Conservation (phyloP, 441 rosid genomes). For the Pelargonium fulgidum region DNA sequence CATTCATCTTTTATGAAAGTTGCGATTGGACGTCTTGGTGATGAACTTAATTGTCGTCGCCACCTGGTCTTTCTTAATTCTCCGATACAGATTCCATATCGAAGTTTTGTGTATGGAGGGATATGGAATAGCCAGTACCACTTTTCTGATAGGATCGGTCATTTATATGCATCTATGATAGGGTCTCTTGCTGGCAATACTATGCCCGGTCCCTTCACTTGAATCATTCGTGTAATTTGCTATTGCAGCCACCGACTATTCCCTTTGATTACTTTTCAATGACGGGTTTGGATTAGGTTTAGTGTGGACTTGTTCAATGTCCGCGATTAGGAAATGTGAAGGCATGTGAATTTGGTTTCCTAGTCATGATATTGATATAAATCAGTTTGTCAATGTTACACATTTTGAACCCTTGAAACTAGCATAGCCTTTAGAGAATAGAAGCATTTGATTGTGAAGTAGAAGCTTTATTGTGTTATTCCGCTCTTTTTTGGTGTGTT, state of each 20-base stretch:
- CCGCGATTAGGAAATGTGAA: no score
- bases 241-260: not conserved
- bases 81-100: constrained; percentile 10
- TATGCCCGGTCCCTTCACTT: not conserved
- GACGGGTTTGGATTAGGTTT: no score
- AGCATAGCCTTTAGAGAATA: no score
- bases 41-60: constrained; percentile 15
- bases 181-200: not conserved
- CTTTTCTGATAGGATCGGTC: no score
- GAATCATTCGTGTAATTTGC: not conserved
- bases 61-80: constrained; percentile 14
- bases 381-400: not conserved
- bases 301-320: no score
- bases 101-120: not conserved
- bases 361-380: not conserved
- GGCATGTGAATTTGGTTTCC: no score
- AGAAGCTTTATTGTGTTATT: no score
- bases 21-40: constrained; percentile 26
- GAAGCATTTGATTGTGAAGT: no score
- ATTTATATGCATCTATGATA: not conserved
- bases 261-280: no score
- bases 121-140: not conserved
- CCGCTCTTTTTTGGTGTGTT: no score
- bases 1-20: constrained; percentile 24
- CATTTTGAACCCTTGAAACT: not conserved